Base-by-base conservation (phyloP, 2,329 filamentous ascomycete species). In the Verticillium longisporum region DNA sequence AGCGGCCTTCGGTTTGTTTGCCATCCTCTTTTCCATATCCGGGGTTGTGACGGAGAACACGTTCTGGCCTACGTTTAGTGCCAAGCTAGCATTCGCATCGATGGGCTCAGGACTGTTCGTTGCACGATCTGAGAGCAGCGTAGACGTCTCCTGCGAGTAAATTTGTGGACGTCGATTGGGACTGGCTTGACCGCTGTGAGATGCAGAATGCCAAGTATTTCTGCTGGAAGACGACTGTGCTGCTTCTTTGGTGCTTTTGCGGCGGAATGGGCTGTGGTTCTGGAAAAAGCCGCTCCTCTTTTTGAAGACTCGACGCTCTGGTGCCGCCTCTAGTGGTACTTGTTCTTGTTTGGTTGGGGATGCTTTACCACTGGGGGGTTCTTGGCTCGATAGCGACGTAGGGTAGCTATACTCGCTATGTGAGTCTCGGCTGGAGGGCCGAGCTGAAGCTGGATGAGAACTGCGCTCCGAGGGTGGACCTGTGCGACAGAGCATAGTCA, bases 401-500 rank as follows among this genome's bases (percentile, higher is more conserved):
- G 91, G 89, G 67, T 92, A 91, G 3, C 92, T 96, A 71, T 91
- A 91, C 66, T 97, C 94, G 74, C 94, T 98, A 67, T 91, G 88
- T 57, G 91, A 95, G 69, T 96, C 93, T 66, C 90, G 86, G 72
- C 92, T 97, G 14, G 89, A 89, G 56, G 92, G 91, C 55, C 92
- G 84, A 57, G 84, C 87, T 31, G 87, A 86, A 26, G 83, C 82
- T 33, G 78, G 70, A 32, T 79, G 74, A 4, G 78, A 78, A 63
- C 75, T 76, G 38, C 73, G 75, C 82, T 92, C 74, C 77, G 85
- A 76, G 15, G 71, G 69, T 45, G 88, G 84, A 4, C 87, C 89
- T 45, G 90, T 88, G 62, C 92, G 87, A 75, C 94, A 98, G 64
- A 97, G 89, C 85, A 98, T 96, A 0, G 94, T 97, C 92, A 98